Conservation (phyloP, 2,329 filamentous ascomycete genomes). For the Penicillium sp. region DNA sequence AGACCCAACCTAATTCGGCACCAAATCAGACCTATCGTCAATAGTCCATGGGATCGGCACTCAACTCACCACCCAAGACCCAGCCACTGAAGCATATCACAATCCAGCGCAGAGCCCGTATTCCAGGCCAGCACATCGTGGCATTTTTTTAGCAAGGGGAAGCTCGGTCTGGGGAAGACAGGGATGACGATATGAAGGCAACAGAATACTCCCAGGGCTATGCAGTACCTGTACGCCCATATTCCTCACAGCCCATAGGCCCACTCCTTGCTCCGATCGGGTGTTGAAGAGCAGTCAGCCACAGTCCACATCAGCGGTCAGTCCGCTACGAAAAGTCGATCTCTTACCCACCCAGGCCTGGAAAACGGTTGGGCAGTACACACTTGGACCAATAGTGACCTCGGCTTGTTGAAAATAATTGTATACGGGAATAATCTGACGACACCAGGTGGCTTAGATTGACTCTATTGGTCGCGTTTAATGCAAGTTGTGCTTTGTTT, state of each 20-base stretch:
- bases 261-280: constrained; percentile 18
- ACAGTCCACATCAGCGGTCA: constrained; percentile 21
- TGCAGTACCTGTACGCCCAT: neutral
- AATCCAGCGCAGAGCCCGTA: neutral
- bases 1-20: neutral
- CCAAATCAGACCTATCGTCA: constrained; percentile 1
- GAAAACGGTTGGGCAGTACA: constrained; percentile 11
- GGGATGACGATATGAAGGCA: neutral
- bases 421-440: constrained; percentile 15
- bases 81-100: constrained; percentile 1
- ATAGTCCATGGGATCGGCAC: neutral
- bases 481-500: neutral
- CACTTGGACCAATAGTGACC: constrained; percentile 6
- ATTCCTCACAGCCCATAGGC: neutral
- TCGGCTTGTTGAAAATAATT: neutral
- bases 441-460: constrained; percentile 9
- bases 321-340: constrained; percentile 1
- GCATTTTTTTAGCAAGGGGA: neutral
- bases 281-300: constrained; percentile 13
- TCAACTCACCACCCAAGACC: neutral
- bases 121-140: neutral
- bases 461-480: constrained; percentile 11
- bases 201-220: neutral
- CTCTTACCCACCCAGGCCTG: neutral
- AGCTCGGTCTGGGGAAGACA: neutral